Conservation (phyloP, 2,329 filamentous ascomycete genomes). For the Colletotrichum cereale region DNA sequence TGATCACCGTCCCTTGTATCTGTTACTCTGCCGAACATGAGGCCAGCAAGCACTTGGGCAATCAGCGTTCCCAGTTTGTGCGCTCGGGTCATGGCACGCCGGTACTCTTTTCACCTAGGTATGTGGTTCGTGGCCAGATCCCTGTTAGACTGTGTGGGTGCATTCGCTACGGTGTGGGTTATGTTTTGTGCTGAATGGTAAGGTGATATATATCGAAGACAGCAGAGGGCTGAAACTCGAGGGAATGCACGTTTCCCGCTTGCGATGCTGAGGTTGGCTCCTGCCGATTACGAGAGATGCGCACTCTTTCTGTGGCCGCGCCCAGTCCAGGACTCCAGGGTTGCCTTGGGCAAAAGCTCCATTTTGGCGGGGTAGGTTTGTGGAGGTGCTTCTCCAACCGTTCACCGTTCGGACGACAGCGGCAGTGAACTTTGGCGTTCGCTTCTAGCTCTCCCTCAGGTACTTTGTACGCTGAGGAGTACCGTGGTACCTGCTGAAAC, state of each 20-base stretch:
- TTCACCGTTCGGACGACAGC: slow-evolving; percentile 38
- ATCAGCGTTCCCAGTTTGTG: slow-evolving; percentile 1
- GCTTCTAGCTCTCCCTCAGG: background rate
- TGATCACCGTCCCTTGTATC: background rate
- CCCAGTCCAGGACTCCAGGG: slow-evolving; percentile 6
- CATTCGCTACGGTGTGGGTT: background rate
- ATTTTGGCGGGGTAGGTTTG: slow-evolving; percentile 38
- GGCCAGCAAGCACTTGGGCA: background rate
- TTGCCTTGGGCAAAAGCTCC: slow-evolving; percentile 18
- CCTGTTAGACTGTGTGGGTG: background rate
- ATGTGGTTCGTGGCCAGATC: background rate
- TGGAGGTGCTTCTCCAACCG: slow-evolving; percentile 30
- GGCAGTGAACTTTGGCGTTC: slow-evolving; percentile 3
- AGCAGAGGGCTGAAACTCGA: slow-evolving; percentile 15
- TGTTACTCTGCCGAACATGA: slow-evolving; percentile 21
- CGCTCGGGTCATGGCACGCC: slow-evolving; percentile 7
- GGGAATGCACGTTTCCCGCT: slow-evolving; percentile 20
- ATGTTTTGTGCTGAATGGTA: background rate
- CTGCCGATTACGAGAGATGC: slow-evolving; percentile 15
- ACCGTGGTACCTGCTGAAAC: slow-evolving; percentile 4
- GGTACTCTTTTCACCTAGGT: background rate
- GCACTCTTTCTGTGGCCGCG: background rate
- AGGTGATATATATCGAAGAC: background rate
- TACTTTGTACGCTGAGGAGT: background rate
- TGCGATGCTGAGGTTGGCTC: slow-evolving; percentile 17